phyloP scores from a whole-genome alignment of 2,329 filamentous ascomycete species.

The Cercospora nicotianae region DNA sequence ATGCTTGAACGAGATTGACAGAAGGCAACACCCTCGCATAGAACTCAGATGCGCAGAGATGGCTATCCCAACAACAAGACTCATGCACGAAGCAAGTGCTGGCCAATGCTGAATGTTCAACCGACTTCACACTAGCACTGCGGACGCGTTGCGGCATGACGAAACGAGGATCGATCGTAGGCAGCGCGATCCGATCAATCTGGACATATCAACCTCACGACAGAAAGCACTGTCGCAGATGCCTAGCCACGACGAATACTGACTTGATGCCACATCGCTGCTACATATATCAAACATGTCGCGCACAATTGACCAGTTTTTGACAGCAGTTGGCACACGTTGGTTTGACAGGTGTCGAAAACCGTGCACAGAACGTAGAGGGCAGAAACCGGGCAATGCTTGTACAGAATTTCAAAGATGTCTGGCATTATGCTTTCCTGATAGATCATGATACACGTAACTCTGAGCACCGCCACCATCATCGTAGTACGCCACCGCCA shows the following conservation, averaged over 20 bases:
- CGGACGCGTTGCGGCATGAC: neutral
- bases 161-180: neutral
- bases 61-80: neutral
- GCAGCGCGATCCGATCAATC: neutral
- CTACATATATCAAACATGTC: neutral
- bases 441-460: neutral
- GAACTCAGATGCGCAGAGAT: neutral
- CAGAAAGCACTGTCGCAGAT: neutral
- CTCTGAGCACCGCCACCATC: neutral
- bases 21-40: neutral
- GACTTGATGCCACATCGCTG: neutral
- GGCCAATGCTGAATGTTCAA: neutral
- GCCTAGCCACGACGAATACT: neutral
- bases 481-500: neutral
- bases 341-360: neutral
- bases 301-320: neutral
- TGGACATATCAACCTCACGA: neutral
- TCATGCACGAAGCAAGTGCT: neutral
- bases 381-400: neutral
- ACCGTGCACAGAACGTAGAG: neutral
- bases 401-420: neutral
- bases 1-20: neutral
- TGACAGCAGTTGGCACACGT: neutral
- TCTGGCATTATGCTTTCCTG: neutral
- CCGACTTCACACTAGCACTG: neutral